Evolutionary conservation across 345 rosid species (phyloP).

Genomic region (Camelina sativa): DNA sequence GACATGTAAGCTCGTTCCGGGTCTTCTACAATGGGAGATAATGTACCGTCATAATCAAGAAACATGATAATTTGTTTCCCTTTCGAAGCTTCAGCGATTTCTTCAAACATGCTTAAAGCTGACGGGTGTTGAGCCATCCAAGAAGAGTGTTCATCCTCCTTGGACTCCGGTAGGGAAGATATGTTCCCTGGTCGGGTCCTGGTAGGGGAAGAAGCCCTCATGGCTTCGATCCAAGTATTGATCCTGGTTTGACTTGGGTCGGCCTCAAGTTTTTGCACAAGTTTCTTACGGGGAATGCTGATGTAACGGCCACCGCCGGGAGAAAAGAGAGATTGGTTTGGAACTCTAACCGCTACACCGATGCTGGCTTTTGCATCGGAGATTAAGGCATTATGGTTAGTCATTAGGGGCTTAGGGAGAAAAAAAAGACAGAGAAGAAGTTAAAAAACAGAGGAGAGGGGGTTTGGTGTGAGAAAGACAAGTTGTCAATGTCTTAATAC

Average conservation of each 20-base stretch:
- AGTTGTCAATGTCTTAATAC: constrained; percentile 29
- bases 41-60: constrained; percentile 92
- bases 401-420: constrained; percentile 44
- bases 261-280: constrained; percentile 51
- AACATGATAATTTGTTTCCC: constrained; percentile 89
- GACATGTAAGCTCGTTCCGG: constrained; percentile 91
- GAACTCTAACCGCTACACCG: constrained; percentile 46
- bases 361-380: constrained; percentile 52
- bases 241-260: constrained; percentile 48
- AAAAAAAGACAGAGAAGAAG: constrained; percentile 40
- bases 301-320: constrained; percentile 28
- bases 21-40: constrained; percentile 86
- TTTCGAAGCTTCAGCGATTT: constrained; percentile 57
- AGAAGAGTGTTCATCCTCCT: constrained; percentile 49
- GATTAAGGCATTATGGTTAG: constrained; percentile 65
- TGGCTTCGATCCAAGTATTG: constrained; percentile 72
- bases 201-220: constrained; percentile 88
- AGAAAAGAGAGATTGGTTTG: constrained; percentile 34
- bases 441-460: constrained; percentile 26
- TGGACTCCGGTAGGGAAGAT: constrained; percentile 30
- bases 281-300: constrained; percentile 45
- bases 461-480: constrained; percentile 33
- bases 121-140: constrained; percentile 83
- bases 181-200: constrained; percentile 47
- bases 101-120: constrained; percentile 71